phyloP scores from a whole-genome alignment of 2,329 filamentous ascomycete genomes.

The Monosporascus sp. region DNA sequence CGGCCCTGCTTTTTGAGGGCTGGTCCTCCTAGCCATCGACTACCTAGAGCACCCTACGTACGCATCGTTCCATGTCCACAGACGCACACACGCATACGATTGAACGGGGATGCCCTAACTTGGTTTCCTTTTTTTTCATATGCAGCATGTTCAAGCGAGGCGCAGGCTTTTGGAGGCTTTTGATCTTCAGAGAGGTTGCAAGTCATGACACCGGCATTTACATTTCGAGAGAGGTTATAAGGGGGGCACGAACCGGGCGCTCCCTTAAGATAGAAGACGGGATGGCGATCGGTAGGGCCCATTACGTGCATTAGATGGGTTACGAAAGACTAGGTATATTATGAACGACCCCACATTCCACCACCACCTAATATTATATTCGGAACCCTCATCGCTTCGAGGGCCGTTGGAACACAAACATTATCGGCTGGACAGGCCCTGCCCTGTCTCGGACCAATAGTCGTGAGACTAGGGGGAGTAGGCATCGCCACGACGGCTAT shows the following conservation, averaged over 20 bases:
- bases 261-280: not conserved
- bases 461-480: no score
- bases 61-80: slow-evolving; percentile 5
- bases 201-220: slow-evolving; percentile 23
- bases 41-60: slow-evolving; percentile 9
- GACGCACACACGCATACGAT: slow-evolving; percentile 6
- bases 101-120: slow-evolving; percentile 4
- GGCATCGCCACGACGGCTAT: no score
- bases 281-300: not conserved
- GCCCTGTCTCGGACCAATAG: not conserved
- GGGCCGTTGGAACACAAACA: not conserved
- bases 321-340: slow-evolving; percentile 2
- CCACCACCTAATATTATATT: not conserved
- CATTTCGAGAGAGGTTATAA: slow-evolving; percentile 13
- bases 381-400: not conserved
- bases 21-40: slow-evolving; percentile 2
- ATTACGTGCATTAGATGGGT: not conserved
- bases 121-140: slow-evolving; percentile 16
- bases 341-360: not conserved
- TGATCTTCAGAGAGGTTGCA: slow-evolving; percentile 20
- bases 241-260: not conserved
- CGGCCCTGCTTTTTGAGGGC: slow-evolving; percentile 70
- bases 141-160: slow-evolving; percentile 30
- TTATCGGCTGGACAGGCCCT: not conserved
- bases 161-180: slow-evolving; percentile 27